Base-by-base conservation (phyloP, 805 yeast genomes). In the Metschnikowia henanensis region DNA sequence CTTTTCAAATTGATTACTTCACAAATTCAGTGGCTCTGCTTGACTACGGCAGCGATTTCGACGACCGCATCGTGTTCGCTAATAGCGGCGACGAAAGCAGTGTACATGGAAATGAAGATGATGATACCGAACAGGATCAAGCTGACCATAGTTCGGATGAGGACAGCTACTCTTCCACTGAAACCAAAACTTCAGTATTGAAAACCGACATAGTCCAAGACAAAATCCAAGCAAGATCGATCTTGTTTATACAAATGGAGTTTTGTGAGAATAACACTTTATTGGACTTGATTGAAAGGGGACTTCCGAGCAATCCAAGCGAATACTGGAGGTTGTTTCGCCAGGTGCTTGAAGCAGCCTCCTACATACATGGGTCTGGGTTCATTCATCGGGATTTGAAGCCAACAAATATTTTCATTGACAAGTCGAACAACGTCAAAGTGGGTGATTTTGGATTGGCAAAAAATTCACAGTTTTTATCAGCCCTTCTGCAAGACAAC, bases 381-480 rank as follows among this genome's bases (percentile, higher is more conserved):
- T 90, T 92, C 38, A 91, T 94, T 50, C 99, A 94, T 65, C 75
- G 99, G 45, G 99, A 94, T 61, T 73, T 94, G 55, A 94, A 94
- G 61, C 98, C 99, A 1, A 87, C 87, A 77, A 94, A 94, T 61
- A 88, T 94, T 60, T 94, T 94, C 70, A 90, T 94, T 55, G 99
- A 94, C 63, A 86, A 85, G 51, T 79, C 87, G 1, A 83, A 86
- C 53, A 90, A 92, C 58, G 83, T 94, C 46, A 94, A 94, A 61
- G 84, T 94, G 32, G 99, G 99, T 57, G 99, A 94, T 61, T 94
- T 94, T 65, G 99, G 99, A 0, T 75, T 94, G 45, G 99, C 99
- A 0, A 90, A 91, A 52, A 91, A 84, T 58, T 90, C 87, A 1
- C 94, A 87, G 25, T 68, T 68, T 38, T 58, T 68, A 2, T 55